A percentile compares a stretch with the other conserved stretches of the same genome.
Evolutionary conservation across 768 basidiomycete genomes (phyloP).

Genomic region (Tubosaeta sp.): DNA sequence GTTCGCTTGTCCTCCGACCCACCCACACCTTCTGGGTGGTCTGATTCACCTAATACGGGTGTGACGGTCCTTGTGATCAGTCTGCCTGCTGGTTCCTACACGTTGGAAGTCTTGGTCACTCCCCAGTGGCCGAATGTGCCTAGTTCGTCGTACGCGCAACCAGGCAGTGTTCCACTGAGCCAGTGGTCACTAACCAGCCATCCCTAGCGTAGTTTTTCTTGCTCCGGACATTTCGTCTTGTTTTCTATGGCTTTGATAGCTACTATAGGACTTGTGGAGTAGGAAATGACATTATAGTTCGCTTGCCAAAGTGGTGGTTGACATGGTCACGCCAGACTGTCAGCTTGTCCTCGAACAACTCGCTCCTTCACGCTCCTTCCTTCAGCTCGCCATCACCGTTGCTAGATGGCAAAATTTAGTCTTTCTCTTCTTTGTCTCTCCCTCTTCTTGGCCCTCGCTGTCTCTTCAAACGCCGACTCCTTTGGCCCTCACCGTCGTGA

Average conservation of each 20-base stretch:
- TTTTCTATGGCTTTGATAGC: slow-evolving; percentile 9
- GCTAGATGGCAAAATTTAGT: slow-evolving; percentile 49
- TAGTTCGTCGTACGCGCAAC: slow-evolving; percentile 57
- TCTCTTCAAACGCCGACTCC: slow-evolving; percentile 45
- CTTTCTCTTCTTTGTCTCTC: slow-evolving; percentile 63
- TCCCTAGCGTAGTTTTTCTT: slow-evolving; percentile 18
- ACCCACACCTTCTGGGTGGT: slow-evolving; percentile 48
- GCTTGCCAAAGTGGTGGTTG: slow-evolving; percentile 21
- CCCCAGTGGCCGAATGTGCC: slow-evolving; percentile 86
- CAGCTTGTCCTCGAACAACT: neutral
- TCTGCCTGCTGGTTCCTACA: slow-evolving; percentile 63
- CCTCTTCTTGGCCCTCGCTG: slow-evolving; percentile 46
- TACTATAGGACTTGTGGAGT: slow-evolving; percentile 5
- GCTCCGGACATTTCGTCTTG: neutral
- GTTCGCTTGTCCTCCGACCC: slow-evolving; percentile 59
- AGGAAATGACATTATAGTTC: slow-evolving; percentile 3
- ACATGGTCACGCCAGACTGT: slow-evolving; percentile 1
- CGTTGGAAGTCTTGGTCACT: slow-evolving; percentile 81
- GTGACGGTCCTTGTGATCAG: slow-evolving; percentile 78
- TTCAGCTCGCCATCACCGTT: neutral
- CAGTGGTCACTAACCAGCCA: slow-evolving; percentile 81
- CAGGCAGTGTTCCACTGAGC: slow-evolving; percentile 63
- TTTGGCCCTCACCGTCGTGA: slow-evolving; percentile 44
- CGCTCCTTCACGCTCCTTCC: slow-evolving; percentile 13
- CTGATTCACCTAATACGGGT: slow-evolving; percentile 72